Evolutionary conservation across 495 filamentous ascomycete genomes (phyloP).

Genomic region (Xylaria grammica): DNA sequence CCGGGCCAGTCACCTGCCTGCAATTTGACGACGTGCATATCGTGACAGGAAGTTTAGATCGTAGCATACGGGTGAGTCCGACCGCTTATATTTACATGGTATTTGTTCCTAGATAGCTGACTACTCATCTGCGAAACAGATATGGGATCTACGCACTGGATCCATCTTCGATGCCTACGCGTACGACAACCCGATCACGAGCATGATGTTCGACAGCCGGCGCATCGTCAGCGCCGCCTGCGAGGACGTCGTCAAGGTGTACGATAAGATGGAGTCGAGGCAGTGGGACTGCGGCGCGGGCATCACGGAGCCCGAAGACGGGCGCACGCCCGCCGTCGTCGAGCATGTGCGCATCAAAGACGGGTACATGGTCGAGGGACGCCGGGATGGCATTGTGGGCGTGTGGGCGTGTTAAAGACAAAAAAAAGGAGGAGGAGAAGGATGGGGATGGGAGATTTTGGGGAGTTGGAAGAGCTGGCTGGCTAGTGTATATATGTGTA

Average conservation of each 20-base stretch:
- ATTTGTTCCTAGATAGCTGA: constrained; percentile 17
- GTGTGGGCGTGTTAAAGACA: constrained; percentile 81
- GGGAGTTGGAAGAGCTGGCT: background rate
- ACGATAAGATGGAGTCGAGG: constrained; percentile 93
- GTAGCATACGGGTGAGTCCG: constrained; percentile 87
- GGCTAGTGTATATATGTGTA: constrained; percentile 15
- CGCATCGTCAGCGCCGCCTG: constrained; percentile 90
- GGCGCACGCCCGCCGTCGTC: constrained; percentile 67
- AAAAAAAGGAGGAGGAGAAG: background rate
- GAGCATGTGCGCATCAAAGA: constrained; percentile 91
- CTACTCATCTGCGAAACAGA: constrained; percentile 59
- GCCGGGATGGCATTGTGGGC: constrained; percentile 85
- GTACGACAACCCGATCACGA: constrained; percentile 90
- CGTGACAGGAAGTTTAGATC: constrained; percentile 91
- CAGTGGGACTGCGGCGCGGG: constrained; percentile 98
- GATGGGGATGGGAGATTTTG: background rate
- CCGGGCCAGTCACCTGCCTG: constrained; percentile 90
- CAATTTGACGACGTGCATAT: constrained; percentile 97
- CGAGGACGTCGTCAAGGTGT: constrained; percentile 93
- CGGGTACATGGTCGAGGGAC: constrained; percentile 90
- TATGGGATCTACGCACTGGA: constrained; percentile 97
- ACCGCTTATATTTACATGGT: background rate
- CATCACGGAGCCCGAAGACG: constrained; percentile 65
- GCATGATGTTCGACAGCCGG: constrained; percentile 96
- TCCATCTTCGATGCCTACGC: constrained; percentile 96